phyloP scores from a whole-genome alignment of 345 rosid genomes.

The Excoecaria agallocha region DNA sequence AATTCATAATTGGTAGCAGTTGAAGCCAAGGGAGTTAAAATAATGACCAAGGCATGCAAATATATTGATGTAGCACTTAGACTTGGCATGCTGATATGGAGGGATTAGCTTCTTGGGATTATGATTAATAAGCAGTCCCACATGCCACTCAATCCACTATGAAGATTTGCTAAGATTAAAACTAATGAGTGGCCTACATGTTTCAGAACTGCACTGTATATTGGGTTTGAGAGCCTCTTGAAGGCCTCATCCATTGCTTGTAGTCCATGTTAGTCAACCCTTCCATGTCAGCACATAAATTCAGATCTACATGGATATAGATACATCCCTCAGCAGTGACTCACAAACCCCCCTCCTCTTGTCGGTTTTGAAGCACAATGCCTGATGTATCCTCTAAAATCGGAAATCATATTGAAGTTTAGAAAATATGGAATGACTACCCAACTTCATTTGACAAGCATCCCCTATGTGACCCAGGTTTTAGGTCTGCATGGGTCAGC shows the following conservation, averaged over 20 bases:
- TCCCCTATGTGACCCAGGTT: not conserved
- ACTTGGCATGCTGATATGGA: not conserved
- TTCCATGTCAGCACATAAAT: not conserved
- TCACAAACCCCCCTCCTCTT: not conserved
- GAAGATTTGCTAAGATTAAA: not conserved
- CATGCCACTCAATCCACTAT: not conserved
- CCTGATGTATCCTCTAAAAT: not conserved
- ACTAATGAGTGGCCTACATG: not conserved
- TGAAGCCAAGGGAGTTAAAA: not conserved
- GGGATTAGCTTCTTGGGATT: not conserved
- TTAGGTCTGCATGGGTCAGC: not conserved
- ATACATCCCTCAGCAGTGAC: not conserved
- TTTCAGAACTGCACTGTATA: not conserved
- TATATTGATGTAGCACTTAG: not conserved
- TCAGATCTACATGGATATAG: not conserved
- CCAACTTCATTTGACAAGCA: not conserved
- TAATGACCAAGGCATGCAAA: not conserved
- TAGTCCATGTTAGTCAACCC: not conserved
- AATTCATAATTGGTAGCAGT: not conserved
- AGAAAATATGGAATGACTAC: not conserved
- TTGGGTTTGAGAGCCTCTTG: not conserved
- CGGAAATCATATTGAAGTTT: not conserved
- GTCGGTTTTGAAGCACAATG: not conserved
- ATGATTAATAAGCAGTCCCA: constrained; percentile 1
- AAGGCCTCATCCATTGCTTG: not conserved